Evolutionary conservation across 2,329 filamentous ascomycete genomes (phyloP).

Genomic region (Fusarium buharicum): DNA sequence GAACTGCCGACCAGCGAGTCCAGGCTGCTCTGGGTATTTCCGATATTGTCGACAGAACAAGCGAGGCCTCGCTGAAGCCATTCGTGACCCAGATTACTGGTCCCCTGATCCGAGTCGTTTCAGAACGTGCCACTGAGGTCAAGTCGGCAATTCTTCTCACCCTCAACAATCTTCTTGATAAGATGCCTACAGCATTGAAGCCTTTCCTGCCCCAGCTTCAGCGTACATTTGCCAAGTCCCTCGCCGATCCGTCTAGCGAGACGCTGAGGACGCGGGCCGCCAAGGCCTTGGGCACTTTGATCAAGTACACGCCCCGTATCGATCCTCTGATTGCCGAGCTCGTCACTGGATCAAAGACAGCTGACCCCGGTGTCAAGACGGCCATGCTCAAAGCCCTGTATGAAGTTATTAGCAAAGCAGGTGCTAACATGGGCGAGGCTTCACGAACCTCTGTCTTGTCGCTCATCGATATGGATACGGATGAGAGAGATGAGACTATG

Average conservation of each 20-base stretch:
- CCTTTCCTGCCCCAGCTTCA: slow-evolving; percentile 97
- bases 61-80: slow-evolving; percentile 85
- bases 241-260: slow-evolving; percentile 93
- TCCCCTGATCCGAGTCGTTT: slow-evolving; percentile 96
- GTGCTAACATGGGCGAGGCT: slow-evolving; percentile 91
- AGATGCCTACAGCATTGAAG: slow-evolving; percentile 94
- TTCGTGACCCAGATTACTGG: slow-evolving; percentile 98
- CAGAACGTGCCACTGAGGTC: slow-evolving; percentile 94
- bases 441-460: slow-evolving; percentile 87
- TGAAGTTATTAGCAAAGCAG: slow-evolving; percentile 95
- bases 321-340: slow-evolving; percentile 93
- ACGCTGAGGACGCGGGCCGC: slow-evolving; percentile 87
- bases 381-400: slow-evolving; percentile 98
- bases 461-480: slow-evolving; percentile 86
- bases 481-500: slow-evolving; percentile 80
- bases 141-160: slow-evolving; percentile 94
- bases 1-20: slow-evolving; percentile 88
- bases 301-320: slow-evolving; percentile 93
- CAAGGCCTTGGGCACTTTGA: slow-evolving; percentile 92
- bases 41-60: slow-evolving; percentile 94
- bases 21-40: slow-evolving; percentile 93
- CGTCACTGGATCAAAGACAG: slow-evolving; percentile 92
- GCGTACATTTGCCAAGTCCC: slow-evolving; percentile 93
- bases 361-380: slow-evolving; percentile 84
- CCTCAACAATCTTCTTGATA: slow-evolving; percentile 93